Evolutionary conservation across 768 basidiomycete species (phyloP).

Genomic region (Cystofilobasidium bisporidii): DNA sequence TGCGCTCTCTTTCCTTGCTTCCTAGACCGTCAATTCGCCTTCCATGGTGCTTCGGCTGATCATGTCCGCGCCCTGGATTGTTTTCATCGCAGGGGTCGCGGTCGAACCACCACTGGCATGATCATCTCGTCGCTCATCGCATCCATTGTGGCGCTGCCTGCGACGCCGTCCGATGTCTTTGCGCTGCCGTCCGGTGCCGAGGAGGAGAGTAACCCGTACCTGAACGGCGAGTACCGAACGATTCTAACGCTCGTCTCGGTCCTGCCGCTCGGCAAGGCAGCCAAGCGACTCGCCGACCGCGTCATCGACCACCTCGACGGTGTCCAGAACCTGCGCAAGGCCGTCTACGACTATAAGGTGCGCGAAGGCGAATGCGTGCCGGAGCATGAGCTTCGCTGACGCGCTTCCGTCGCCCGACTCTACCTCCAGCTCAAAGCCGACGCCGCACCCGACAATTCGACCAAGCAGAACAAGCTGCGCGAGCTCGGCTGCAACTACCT

Average conservation of each 20-base stretch:
- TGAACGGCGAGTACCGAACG: slow-evolving; percentile 77
- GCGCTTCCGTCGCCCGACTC: slow-evolving; percentile 54
- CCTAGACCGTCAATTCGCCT: no score
- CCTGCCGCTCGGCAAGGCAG: slow-evolving; percentile 79
- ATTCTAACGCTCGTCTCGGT: slow-evolving; percentile 90
- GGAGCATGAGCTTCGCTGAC: no score
- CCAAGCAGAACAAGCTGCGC: slow-evolving; percentile 65
- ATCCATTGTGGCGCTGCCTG: slow-evolving; percentile 40
- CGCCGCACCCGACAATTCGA: slow-evolving; percentile 65
- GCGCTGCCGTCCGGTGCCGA: background rate
- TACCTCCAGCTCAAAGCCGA: slow-evolving; percentile 65
- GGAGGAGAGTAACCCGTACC: slow-evolving; percentile 20
- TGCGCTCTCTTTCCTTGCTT: slow-evolving; percentile 44
- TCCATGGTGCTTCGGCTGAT: no score
- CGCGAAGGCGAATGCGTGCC: no score
- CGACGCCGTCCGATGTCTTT: slow-evolving; percentile 23
- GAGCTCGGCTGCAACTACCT: slow-evolving; percentile 80
- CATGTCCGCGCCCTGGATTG: background rate
- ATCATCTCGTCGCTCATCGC: slow-evolving; percentile 78
- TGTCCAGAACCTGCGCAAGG: slow-evolving; percentile 90
- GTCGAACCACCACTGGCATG: slow-evolving; percentile 88
- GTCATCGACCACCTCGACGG: slow-evolving; percentile 45
- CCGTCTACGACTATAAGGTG: slow-evolving; percentile 75
- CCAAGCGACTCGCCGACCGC: slow-evolving; percentile 83
- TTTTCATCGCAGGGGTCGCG: slow-evolving; percentile 36